Evolutionary conservation across 2,329 filamentous ascomycete genomes (phyloP), one percentile per base, ranked within the genome.

Genomic region (Cordyceps cicadae): DNA sequence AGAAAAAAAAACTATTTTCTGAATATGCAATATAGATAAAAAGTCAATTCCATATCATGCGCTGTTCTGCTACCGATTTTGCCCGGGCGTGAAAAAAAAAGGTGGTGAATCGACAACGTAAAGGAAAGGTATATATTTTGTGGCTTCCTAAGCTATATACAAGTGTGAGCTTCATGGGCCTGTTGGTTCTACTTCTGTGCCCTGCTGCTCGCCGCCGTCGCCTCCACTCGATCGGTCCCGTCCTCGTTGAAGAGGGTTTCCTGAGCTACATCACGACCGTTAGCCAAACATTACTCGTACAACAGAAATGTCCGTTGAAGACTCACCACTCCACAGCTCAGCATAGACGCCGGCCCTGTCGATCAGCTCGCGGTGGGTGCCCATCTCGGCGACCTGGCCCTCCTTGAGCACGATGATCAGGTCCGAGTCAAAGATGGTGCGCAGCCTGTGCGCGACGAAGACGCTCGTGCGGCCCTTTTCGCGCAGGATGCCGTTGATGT

Each of bases 361-460:
- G 63, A 97, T 85, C 62, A 99, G 76, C 71, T 94, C 84, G 62
- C 88, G 82, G 73, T 99, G 94, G 17, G 89, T 96, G 15, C 94
- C 94, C 72, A 84, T 86, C 76, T 97, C 94, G 2, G 87, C 90
- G n/a, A 97, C 92, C 15, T 78, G 79, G 0, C 94, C 94, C 63
- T 89, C 87, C 70, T 87, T 88, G 61, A 97, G 77, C 43, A 97
- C 94, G 67, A 97, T 92, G 67, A 97, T 97, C 67, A 92, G 78
- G 74, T 97, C 89, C 45, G 90, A 90, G 69, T 97, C 94, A 69
- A 90, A 96, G 65, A 99, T 97, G 0, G 94, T 97, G 57, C 93
- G 84, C 62, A 99, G 76, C 19, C 94, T 84, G 73, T 97, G 94
- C 7, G 94, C 94, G 5, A 99, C 89, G 70, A 97, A 97, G 1